Evolutionary conservation across 2,329 filamentous ascomycete species (phyloP).

Genomic region (Scedosporium aurantiacum): DNA sequence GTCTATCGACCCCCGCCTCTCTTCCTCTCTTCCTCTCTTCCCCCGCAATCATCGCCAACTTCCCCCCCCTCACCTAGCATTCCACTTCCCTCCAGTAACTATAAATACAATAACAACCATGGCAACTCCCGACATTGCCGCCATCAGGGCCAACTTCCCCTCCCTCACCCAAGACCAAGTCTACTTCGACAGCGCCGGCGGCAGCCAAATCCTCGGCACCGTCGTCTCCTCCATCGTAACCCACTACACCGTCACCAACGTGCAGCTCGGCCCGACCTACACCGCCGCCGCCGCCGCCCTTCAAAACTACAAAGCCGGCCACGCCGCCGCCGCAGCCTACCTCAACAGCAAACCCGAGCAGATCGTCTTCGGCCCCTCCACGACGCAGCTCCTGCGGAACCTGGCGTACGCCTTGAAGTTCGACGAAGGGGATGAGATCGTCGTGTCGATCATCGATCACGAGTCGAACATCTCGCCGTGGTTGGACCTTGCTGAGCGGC

Average conservation of each 20-base stretch:
- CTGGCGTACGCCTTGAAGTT: constrained; percentile 42
- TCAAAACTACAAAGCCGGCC: constrained; percentile 46
- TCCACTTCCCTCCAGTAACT: background rate
- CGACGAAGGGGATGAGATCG: constrained; percentile 49
- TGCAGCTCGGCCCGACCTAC: constrained; percentile 67
- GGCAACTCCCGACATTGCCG: constrained; percentile 32
- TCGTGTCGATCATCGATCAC: constrained; percentile 64
- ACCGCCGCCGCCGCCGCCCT: constrained; percentile 48
- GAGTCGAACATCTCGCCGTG: constrained; percentile 69
- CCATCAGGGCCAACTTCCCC: constrained; percentile 53
- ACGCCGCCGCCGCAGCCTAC: constrained; percentile 55
- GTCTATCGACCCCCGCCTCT: background rate
- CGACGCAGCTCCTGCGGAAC: constrained; percentile 68
- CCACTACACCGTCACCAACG: constrained; percentile 59
- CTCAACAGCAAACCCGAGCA: constrained; percentile 58
- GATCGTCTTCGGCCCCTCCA: constrained; percentile 62
- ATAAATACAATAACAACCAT: background rate
- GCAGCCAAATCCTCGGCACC: constrained; percentile 55
- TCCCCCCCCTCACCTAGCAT: background rate
- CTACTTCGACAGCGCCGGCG: constrained; percentile 70
- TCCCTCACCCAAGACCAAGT: constrained; percentile 56
- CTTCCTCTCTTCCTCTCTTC: background rate
- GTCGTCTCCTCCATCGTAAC: constrained; percentile 56
- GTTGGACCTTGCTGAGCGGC: constrained; percentile 53
- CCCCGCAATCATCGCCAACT: background rate